Evolutionary conservation across 305 asterid species (phyloP).

Genomic region (Andrographis paniculata): DNA sequence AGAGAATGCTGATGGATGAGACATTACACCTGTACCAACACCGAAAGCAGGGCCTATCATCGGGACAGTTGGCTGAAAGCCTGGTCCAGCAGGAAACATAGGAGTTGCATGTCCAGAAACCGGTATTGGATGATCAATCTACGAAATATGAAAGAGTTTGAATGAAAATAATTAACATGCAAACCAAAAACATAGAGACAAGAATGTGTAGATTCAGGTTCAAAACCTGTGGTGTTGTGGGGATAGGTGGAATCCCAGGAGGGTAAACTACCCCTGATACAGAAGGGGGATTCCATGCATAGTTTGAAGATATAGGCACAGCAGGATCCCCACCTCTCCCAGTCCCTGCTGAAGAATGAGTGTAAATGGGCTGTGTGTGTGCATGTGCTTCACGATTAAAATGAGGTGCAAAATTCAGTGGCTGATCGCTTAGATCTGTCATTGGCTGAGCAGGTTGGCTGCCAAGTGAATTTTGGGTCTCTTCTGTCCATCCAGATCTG

Average conservation of each 20-base stretch:
- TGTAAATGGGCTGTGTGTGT: conserved; percentile 39
- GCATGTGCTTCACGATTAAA: conserved; percentile 40
- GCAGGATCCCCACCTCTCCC: conserved; percentile 44
- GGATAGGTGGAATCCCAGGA: conserved; percentile 42
- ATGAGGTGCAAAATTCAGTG: conserved; percentile 59
- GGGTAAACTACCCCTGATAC: conserved; percentile 50
- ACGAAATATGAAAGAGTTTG: conserved; percentile 16
- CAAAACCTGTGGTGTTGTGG: conserved; percentile 61
- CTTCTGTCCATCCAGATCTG: conserved; percentile 45
- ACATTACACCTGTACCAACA: conserved; percentile 46
- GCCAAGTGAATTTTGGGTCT: conserved; percentile 32
- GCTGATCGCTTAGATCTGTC: conserved; percentile 51
- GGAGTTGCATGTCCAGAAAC: conserved; percentile 59
- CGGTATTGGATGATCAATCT: conserved; percentile 69
- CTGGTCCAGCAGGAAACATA: conserved; percentile 56
- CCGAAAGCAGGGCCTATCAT: conserved; percentile 58
- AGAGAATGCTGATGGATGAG: conserved; percentile 61
- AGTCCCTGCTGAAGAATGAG: conserved; percentile 43
- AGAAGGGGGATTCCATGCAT: conserved; percentile 57
- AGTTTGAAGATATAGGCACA: conserved; percentile 45
- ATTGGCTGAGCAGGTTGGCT: conserved; percentile 35
- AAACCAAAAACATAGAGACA: conserved; percentile 8
- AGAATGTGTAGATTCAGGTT: conserved; percentile 16
- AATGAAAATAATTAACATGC: conserved; percentile 14
- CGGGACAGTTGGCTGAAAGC: conserved; percentile 55